Percentiles rank a stretch among this genome's conserved stretches.
Evolutionary conservation across 73 alveolate genomes (phyloP).

Genomic region (Paramecium tetraurelia): DNA sequence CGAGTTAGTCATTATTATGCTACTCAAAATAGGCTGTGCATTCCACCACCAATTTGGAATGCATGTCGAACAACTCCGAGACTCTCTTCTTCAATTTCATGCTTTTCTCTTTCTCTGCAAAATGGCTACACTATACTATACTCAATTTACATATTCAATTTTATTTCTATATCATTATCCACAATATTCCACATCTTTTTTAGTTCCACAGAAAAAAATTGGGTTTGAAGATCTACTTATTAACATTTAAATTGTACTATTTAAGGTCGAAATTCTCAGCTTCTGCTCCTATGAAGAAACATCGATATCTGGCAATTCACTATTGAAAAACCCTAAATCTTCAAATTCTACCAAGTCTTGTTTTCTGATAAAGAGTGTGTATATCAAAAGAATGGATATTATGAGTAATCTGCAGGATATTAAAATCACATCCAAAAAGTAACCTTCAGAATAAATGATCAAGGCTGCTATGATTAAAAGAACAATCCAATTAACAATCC

Average conservation of each 20-base stretch:
- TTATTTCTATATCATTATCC: background rate
- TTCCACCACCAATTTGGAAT: background rate
- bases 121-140: background rate
- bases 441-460: background rate
- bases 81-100: background rate
- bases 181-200: slow-evolving; percentile 23
- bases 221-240: background rate
- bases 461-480: background rate
- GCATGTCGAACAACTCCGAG: background rate
- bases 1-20: background rate
- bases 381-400: background rate
- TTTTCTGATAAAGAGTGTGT: background rate
- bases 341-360: slow-evolving; percentile 27
- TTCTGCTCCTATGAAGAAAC: background rate
- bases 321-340: background rate
- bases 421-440: background rate
- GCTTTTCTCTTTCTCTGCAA: background rate
- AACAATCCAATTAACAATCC: background rate
- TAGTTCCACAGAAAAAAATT: background rate
- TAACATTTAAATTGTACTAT: background rate
- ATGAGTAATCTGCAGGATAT: background rate
- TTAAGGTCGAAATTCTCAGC: background rate
- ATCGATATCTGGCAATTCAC: background rate
- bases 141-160: background rate
- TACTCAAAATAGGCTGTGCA: background rate